Conservation (phyloP, 192 early-diverging fungal species). For the Backusella mclennaniae region DNA sequence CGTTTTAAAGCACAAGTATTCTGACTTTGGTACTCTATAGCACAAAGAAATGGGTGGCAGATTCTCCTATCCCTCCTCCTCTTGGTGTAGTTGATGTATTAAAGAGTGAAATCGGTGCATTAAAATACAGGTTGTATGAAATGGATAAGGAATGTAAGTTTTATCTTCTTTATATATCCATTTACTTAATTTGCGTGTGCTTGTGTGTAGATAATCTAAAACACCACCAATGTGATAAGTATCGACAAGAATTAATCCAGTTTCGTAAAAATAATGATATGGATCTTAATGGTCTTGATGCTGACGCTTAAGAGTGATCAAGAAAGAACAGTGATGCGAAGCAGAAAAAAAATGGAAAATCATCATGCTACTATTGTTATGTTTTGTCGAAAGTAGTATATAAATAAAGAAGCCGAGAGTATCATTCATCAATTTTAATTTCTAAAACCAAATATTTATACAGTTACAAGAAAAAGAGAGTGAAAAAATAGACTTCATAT, state of each 20-base stretch:
- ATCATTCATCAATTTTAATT: not conserved
- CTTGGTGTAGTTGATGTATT: constrained; percentile 17
- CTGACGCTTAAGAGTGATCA: not conserved
- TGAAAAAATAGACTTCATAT: not conserved
- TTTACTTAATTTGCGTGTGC: not conserved
- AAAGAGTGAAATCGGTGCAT: constrained; percentile 26
- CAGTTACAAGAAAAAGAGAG: not conserved
- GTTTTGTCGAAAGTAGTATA: no score
- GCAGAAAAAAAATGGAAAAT: not conserved
- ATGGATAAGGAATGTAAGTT: constrained; percentile 44
- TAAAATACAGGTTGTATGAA: constrained; percentile 27
- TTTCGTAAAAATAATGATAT: constrained; percentile 17
- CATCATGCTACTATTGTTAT: not conserved
- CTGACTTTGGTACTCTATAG: not conserved
- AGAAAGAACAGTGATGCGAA: not conserved
- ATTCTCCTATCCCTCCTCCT: constrained; percentile 19
- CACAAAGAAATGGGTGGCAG: constrained; percentile 28
- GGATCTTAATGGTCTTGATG: not conserved
- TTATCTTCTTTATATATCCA: not conserved
- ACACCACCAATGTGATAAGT: constrained; percentile 26
- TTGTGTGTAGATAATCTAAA: constrained; percentile 10
- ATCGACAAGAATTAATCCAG: constrained; percentile 26
- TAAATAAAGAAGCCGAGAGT: not conserved
- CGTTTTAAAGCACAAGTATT: not conserved
- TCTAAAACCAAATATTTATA: not conserved